Evolutionary conservation across 2,329 filamentous ascomycete genomes (phyloP).

Genomic region (Aspergillus transmontanensis): DNA sequence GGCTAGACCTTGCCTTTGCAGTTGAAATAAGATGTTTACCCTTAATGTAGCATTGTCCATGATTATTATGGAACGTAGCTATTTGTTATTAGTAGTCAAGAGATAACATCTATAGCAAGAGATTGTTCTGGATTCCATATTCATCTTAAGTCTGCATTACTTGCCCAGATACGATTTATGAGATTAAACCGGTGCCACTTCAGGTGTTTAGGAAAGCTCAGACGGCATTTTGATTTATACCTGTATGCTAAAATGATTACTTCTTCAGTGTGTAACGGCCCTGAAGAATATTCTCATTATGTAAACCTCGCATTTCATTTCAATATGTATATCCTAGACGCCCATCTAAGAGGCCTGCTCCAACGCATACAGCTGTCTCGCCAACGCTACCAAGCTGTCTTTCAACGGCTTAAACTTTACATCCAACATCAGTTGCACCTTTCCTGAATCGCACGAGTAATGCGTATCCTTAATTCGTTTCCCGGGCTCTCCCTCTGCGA

Average conservation of each 20-base stretch:
- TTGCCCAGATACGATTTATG: too few relatives aligned
- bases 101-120: background rate
- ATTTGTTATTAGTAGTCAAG: background rate
- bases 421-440: constrained; percentile 48
- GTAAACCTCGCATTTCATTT: background rate
- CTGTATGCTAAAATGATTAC: background rate
- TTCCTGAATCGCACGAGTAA: constrained; percentile 53
- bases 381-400: constrained; percentile 24
- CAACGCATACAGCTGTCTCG: constrained; percentile 25
- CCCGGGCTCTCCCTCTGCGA: constrained; percentile 28
- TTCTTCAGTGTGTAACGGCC: background rate
- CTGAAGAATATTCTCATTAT: too few relatives aligned
- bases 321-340: background rate
- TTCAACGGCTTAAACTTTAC: constrained; percentile 36
- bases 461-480: constrained; percentile 26
- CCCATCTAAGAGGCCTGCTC: constrained; percentile 2
- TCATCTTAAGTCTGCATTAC: too few relatives aligned
- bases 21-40: background rate
- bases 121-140: background rate
- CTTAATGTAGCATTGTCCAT: background rate
- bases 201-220: background rate
- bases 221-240: background rate
- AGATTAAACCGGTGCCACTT: too few relatives aligned
- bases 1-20: background rate
- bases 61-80: background rate